Evolutionary conservation across 2,329 filamentous ascomycete species (phyloP).

Genomic region (Karstenula rhodostoma): DNA sequence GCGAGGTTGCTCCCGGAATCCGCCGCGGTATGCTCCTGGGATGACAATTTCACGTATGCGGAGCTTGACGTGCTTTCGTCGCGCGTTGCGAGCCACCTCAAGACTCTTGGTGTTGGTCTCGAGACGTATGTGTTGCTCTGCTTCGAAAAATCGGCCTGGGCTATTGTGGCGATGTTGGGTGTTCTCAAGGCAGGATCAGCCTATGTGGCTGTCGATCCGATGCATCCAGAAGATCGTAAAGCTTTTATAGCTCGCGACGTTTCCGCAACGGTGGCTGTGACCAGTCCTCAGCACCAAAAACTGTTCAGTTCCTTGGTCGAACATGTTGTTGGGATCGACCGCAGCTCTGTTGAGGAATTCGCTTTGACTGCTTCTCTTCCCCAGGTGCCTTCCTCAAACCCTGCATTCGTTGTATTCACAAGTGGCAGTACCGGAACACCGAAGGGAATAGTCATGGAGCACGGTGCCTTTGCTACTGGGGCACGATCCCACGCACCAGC

Average conservation of each 20-base stretch:
- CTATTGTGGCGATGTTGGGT: conserved; percentile 50
- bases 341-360: neutral
- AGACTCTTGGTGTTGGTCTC: conserved; percentile 14
- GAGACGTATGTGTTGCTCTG: conserved; percentile 19
- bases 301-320: neutral
- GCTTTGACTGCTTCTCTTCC: neutral
- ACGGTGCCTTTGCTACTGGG: conserved; percentile 1
- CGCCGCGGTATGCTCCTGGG: conserved; percentile 22
- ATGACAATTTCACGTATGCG: conserved; percentile 24
- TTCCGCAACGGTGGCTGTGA: conserved; percentile 1
- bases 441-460: conserved; percentile 57
- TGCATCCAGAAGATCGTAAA: conserved; percentile 6
- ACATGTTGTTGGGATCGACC: neutral
- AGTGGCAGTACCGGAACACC: conserved; percentile 62
- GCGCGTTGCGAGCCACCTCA: conserved; percentile 20
- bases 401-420: conserved; percentile 59
- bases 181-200: conserved; percentile 53
- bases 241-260: neutral
- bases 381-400: neutral
- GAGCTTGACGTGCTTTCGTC: conserved; percentile 21
- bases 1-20: conserved; percentile 16
- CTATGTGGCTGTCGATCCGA: conserved; percentile 33
- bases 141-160: conserved; percentile 32
- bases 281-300: neutral
- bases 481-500: neutral